These are phyloP conservation scores for Myxozyma nipponensis DNA, from an alignment of 805 yeast species.

Conservation along the genomic window DNA sequence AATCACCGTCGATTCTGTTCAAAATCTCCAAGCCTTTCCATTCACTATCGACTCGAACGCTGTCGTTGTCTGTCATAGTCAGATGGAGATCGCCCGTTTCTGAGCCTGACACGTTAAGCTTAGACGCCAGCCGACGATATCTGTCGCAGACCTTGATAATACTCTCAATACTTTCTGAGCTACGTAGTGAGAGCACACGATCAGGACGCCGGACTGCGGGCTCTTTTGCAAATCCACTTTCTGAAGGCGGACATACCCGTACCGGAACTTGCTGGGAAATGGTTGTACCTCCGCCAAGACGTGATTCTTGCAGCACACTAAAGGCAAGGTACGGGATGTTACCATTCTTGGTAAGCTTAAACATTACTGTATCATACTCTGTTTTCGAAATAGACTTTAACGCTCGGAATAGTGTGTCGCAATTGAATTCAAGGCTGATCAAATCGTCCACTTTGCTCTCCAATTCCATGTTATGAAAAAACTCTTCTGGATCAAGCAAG, in stretches of 20 bases:
- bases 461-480: slow-evolving; percentile 7
- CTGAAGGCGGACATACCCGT: slow-evolving; percentile 52
- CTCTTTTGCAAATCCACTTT: slow-evolving; percentile 53
- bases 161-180: slow-evolving; percentile 31
- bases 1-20: not conserved
- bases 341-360: slow-evolving; percentile 33
- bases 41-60: slow-evolving; percentile 32
- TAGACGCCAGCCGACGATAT: slow-evolving; percentile 31
- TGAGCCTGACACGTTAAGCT: slow-evolving; percentile 28
- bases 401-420: slow-evolving; percentile 58
- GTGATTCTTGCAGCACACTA: slow-evolving; percentile 56
- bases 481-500: slow-evolving; percentile 11
- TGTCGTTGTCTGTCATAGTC: slow-evolving; percentile 26
- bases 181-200: slow-evolving; percentile 47
- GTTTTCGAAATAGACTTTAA: slow-evolving; percentile 52
- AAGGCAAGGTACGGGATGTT: slow-evolving; percentile 53
- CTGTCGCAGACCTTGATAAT: slow-evolving; percentile 33
- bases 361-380: slow-evolving; percentile 30
- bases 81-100: slow-evolving; percentile 30
- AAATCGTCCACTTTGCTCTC: slow-evolving; percentile 45
- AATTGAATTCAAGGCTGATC: slow-evolving; percentile 58
- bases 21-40: slow-evolving; percentile 29
- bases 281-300: slow-evolving; percentile 34
- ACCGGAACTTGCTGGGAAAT: slow-evolving; percentile 55
- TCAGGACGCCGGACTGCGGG: slow-evolving; percentile 59